Conservation (phyloP, 257 asterid genomes). For the Nicotiana noctiflora region DNA sequence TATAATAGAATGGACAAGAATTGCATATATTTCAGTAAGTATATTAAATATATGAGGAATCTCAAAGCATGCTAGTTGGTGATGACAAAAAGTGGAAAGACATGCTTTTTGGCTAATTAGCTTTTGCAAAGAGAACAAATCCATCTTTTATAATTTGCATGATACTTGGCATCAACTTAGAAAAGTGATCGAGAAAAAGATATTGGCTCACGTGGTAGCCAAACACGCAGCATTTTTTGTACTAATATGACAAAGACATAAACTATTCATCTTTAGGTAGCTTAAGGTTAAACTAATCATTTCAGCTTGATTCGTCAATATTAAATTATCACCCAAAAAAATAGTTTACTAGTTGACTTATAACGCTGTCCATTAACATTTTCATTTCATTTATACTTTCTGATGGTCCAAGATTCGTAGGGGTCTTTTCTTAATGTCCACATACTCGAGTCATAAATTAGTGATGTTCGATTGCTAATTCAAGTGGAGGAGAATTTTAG, state of each 20-base stretch:
- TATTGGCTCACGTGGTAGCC: background rate
- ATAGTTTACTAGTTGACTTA: slow-evolving; percentile 6
- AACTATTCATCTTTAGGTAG: background rate
- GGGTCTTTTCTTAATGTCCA: background rate
- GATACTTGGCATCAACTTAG: slow-evolving; percentile 12
- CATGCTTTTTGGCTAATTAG: slow-evolving; percentile 2
- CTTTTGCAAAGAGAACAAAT: slow-evolving; percentile 4
- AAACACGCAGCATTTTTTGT: background rate
- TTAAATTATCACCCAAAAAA: background rate
- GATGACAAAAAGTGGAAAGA: slow-evolving; percentile 1
- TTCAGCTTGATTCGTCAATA: background rate
- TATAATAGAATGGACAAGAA: background rate
- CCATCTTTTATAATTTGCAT: slow-evolving; percentile 5
- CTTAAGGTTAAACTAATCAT: slow-evolving; percentile 3
- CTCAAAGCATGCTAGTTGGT: slow-evolving; percentile 10
- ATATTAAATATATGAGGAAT: background rate
- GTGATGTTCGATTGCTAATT: background rate
- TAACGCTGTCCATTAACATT: background rate
- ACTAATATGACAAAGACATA: background rate
- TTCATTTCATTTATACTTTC: background rate
- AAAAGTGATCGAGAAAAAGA: background rate
- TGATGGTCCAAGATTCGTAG: background rate
- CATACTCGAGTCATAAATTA: background rate
- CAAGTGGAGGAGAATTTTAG: background rate
- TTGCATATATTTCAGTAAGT: background rate